Conservation (phyloP, 768 basidiomycete genomes). For the Lentinula aciculospora region DNA sequence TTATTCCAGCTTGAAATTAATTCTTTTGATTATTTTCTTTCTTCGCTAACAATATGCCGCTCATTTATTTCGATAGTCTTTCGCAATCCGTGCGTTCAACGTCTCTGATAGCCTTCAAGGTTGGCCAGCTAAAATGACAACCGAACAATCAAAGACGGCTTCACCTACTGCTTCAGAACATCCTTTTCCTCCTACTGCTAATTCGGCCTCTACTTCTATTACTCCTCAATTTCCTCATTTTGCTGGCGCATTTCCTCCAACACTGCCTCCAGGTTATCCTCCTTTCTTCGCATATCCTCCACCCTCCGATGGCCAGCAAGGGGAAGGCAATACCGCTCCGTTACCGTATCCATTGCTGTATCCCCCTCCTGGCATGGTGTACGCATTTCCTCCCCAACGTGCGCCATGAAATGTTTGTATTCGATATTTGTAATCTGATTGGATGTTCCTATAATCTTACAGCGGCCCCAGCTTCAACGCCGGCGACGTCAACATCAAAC, state of each 20-base stretch:
- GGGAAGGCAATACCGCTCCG: slow-evolving; percentile 26
- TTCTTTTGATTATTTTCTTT: neutral
- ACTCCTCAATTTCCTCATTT: slow-evolving; percentile 3
- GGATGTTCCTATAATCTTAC: neutral
- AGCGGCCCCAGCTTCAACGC: slow-evolving; percentile 2
- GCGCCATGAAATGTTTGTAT: slow-evolving; percentile 19
- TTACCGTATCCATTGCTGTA: slow-evolving; percentile 33
- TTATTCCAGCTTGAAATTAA: neutral
- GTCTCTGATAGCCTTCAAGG: neutral
- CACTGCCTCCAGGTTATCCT: slow-evolving; percentile 27
- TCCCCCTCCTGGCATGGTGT: slow-evolving; percentile 35
- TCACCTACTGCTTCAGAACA: slow-evolving; percentile 1
- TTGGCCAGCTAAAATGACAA: neutral
- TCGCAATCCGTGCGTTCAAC: neutral
- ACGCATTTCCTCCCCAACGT: slow-evolving; percentile 30
- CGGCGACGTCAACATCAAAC: slow-evolving; percentile 18
- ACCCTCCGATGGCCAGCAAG: slow-evolving; percentile 28
- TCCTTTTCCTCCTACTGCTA: neutral
- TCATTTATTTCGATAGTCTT: neutral
- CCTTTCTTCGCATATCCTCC: slow-evolving; percentile 38
- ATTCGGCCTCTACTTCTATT: neutral
- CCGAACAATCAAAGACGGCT: slow-evolving; percentile 4
- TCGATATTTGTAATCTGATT: neutral
- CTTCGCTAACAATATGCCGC: neutral
- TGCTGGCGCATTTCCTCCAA: slow-evolving; percentile 20